Base-by-base conservation (phyloP, 371 early-diverging fungal species). In the Mortierella sp. region DNA sequence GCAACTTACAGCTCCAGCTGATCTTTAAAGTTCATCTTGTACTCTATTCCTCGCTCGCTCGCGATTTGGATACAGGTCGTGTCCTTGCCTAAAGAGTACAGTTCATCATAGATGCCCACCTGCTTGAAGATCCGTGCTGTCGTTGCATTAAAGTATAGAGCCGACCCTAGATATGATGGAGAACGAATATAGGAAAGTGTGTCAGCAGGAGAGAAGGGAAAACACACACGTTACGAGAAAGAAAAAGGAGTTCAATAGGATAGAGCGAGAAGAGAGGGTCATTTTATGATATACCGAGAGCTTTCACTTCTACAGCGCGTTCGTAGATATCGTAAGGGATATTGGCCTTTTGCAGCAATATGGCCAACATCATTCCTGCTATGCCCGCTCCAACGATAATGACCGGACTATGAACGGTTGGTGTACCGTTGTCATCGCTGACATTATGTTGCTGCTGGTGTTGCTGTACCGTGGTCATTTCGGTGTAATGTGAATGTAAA, bases 341-440 rank as follows among this genome's bases (percentile, higher is more conserved):
- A 31, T 31, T 57, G 24, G 79, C 79, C 10, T 74, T 68, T 21
- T 70, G 48, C 13, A 79, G 73, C 28, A 79, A n/a, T 14, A 70
- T 28, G 9, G 34, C 79, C 34, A 71, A 38, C 10, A 55, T 70
- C 13, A 74, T 24, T 3, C 75, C 74, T 3, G 74, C 79, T 13
- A 75, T 54, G 16, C 79, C 75, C 44, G 75, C 75, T 8, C 79
- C 79, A 9, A 72, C 80, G 38, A 80, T 75, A 44, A 80, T 47
- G 47, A 47, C 47, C 47, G 11, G 47, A 47, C 47, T 47, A 13
- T 8, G 47, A 47, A 9, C 47, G 7, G 47, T 47, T 7, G 8
- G 72, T n/a, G 63, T 75, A 1, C 31, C 75, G 60, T 57, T 26
- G 72, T 71, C 28, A 48, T 73, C 42, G 24, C 42, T 50, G 19